Percentiles rank a stretch among this genome's conserved stretches.
These are phyloP conservation scores for Alloascoidea africana DNA, from an alignment of 805 yeast genomes.

Conservation along the genomic window DNA sequence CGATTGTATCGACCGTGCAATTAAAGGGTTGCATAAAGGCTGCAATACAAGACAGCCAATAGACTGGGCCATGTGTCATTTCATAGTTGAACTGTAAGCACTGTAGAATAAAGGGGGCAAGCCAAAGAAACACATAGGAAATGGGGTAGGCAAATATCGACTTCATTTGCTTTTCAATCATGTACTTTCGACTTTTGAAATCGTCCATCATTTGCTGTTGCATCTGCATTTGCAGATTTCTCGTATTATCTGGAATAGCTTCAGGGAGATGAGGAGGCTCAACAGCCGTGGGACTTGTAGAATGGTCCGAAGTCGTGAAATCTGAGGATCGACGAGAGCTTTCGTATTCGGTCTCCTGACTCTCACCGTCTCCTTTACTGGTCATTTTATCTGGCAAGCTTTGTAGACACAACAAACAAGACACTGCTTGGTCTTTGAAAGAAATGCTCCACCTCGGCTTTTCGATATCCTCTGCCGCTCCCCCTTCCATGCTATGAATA, in stretches of 20 bases:
- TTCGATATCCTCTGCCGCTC: background rate
- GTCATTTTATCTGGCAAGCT: background rate
- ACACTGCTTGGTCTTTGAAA: background rate
- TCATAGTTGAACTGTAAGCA: slow-evolving; percentile 38
- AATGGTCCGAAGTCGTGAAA: background rate
- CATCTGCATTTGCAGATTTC: slow-evolving; percentile 13
- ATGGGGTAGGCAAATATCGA: slow-evolving; percentile 74
- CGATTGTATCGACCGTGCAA: slow-evolving; percentile 63
- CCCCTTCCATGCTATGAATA: background rate
- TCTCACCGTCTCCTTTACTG: background rate
- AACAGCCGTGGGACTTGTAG: background rate
- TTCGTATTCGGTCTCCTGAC: background rate
- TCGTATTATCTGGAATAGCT: background rate
- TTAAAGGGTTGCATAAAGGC: slow-evolving; percentile 71
- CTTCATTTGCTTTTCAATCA: slow-evolving; percentile 65
- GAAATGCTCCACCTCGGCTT: background rate
- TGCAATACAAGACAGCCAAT: slow-evolving; percentile 52
- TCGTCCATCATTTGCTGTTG: slow-evolving; percentile 46
- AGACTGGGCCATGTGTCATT: slow-evolving; percentile 30
- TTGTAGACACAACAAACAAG: background rate
- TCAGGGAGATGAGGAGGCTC: no score
- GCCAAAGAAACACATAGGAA: slow-evolving; percentile 70
- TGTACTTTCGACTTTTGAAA: slow-evolving; percentile 46
- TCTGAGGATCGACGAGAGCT: background rate
- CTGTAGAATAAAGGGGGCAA: slow-evolving; percentile 60